A percentile compares a stretch with the other conserved stretches of the same genome.
Evolutionary conservation across 129 eudicot species (phyloP).

Genomic region (Pittosporum tobira): DNA sequence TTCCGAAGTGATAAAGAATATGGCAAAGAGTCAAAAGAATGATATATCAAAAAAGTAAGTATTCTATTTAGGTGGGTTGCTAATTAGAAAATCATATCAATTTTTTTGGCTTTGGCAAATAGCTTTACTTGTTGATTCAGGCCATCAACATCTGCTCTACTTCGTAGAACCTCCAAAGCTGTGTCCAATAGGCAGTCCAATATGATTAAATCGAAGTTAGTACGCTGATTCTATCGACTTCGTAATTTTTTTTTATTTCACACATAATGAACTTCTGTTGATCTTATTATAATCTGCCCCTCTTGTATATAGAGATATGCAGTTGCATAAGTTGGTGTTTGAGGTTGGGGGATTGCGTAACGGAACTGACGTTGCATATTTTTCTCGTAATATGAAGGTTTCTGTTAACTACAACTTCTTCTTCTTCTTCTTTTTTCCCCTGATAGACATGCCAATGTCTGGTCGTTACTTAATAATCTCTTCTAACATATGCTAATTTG

Average conservation of each 20-base stretch:
- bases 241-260: not conserved
- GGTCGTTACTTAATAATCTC: slow-evolving; percentile 6
- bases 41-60: not conserved
- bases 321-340: slow-evolving; percentile 58
- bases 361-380: slow-evolving; percentile 70
- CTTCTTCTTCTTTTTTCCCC: too few species aligned
- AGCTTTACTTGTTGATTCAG: not conserved
- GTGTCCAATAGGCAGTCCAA: not conserved
- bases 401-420: not conserved
- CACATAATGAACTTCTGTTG: slow-evolving; percentile 16
- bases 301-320: slow-evolving; percentile 47
- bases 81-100: not conserved
- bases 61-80: not conserved
- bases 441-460: not conserved
- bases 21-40: not conserved
- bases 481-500: slow-evolving; percentile 6
- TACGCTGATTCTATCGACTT: not conserved
- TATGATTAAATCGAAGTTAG: not conserved
- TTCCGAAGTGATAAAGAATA: not conserved
- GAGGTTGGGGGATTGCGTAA: slow-evolving; percentile 72
- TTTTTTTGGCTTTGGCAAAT: not conserved
- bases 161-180: not conserved
- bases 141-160: not conserved
- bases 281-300: slow-evolving; percentile 8
- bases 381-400: slow-evolving; percentile 68